Conservation (phyloP, 1,284 basidiomycete genomes). For the Ganoderma lingzhi region DNA sequence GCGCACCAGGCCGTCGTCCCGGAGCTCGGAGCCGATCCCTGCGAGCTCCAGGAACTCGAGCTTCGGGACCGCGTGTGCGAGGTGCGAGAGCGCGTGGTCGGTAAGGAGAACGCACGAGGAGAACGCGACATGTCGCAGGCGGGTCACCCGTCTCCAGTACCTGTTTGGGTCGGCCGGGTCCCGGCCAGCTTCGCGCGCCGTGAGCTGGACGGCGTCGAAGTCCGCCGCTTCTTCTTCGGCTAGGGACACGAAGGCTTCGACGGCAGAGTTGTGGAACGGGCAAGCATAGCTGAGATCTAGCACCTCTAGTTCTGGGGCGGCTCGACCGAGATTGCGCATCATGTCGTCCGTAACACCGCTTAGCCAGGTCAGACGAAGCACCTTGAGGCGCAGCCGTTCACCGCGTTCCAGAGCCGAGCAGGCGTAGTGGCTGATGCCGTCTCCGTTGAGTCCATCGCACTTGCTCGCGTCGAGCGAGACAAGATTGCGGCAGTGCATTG, state of each 20-base stretch:
- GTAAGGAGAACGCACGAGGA: constrained; percentile 82
- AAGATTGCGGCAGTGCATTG: constrained; percentile 61
- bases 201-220: constrained; percentile 56
- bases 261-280: constrained; percentile 75
- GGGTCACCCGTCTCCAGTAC: constrained; percentile 71
- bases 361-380: constrained; percentile 73
- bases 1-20: constrained; percentile 75
- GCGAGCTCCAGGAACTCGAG: constrained; percentile 88
- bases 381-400: constrained; percentile 58
- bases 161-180: constrained; percentile 58
- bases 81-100: constrained; percentile 73
- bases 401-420: constrained; percentile 51
- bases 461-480: constrained; percentile 75
- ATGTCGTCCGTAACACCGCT: constrained; percentile 64
- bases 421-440: constrained; percentile 61
- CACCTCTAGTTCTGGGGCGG: constrained; percentile 78
- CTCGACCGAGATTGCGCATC: constrained; percentile 67
- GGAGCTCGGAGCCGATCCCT: constrained; percentile 73
- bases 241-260: constrained; percentile 76
- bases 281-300: constrained; percentile 82
- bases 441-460: constrained; percentile 74
- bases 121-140: constrained; percentile 80
- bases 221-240: constrained; percentile 44
- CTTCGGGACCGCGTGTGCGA: constrained; percentile 76
- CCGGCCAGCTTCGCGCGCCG: constrained; percentile 70